These are phyloP conservation scores for Ophiostoma piceae DNA, from an alignment of 2,329 filamentous ascomycete genomes.

Conservation along the genomic window DNA sequence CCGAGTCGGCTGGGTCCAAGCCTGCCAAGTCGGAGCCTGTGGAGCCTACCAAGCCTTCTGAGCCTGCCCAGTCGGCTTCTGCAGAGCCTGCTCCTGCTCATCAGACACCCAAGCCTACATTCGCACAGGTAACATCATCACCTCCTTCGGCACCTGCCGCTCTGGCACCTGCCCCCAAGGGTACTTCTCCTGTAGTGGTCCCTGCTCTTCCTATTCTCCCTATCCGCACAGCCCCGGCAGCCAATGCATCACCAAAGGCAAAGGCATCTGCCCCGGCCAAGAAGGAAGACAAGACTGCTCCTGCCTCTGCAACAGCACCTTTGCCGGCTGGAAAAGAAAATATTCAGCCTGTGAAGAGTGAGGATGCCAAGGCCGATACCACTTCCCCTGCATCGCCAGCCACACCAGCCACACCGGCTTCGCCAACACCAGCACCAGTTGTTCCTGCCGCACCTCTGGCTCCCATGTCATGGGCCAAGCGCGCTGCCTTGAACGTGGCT, in stretches of 20 bases:
- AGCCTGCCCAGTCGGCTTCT: not conserved
- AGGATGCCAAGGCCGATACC: not conserved
- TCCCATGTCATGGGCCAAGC: conserved; percentile 34
- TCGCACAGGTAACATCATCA: not conserved
- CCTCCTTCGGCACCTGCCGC: not conserved
- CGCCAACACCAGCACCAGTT: not conserved
- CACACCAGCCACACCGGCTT: not conserved
- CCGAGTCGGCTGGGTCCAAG: not conserved
- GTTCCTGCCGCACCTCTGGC: not conserved
- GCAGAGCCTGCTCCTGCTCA: not conserved
- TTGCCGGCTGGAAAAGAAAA: not conserved
- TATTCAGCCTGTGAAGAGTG: not conserved
- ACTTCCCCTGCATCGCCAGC: not conserved
- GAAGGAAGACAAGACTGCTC: conserved; percentile 16
- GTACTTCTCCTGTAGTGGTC: conserved; percentile 37
- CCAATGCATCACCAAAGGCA: conserved; percentile 14
- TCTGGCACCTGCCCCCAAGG: not conserved
- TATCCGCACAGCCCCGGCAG: conserved; percentile 27
- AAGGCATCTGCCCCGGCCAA: conserved; percentile 12
- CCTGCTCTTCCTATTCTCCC: conserved; percentile 45
- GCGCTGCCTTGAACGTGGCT: conserved; percentile 34
- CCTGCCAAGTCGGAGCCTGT: no score
- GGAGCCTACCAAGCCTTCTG: no score
- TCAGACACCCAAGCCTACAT: not conserved
- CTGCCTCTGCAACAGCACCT: not conserved